Percentiles rank a stretch among this genome's conserved stretches.
phyloP scores from a whole-genome alignment of 116 monocot species.

The Phalaenopsis hybrid region DNA sequence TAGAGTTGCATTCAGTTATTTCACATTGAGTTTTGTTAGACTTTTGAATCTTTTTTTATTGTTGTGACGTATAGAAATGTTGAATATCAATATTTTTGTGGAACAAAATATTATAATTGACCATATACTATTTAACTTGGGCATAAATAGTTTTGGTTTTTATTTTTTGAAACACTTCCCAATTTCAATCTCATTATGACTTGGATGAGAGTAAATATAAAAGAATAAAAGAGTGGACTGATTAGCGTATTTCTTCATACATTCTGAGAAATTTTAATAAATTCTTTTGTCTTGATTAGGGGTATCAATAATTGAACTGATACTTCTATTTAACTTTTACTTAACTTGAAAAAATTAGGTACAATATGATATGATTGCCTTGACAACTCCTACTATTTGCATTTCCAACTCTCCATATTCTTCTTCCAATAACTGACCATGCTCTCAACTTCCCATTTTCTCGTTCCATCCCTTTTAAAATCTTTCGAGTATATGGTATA shows the following conservation, averaged over 20 bases:
- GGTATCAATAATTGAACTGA: no score
- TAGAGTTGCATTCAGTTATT: no score
- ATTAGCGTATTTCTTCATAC: not conserved
- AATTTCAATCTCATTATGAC: no score
- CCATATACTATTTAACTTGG: not conserved
- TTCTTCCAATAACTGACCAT: no score
- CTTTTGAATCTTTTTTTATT: not conserved
- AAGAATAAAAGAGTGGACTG: not conserved
- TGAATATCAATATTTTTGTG: not conserved
- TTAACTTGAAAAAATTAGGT: no score
- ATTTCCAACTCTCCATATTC: no score
- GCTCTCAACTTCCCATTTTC: no score
- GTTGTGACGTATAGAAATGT: not conserved
- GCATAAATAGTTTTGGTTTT: not conserved
- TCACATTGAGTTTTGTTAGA: not conserved
- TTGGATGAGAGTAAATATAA: not conserved
- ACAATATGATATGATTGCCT: no score
- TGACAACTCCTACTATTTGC: not conserved
- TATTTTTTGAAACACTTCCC: not conserved
- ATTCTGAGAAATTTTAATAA: not conserved
- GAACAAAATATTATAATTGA: not conserved
- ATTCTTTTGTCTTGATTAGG: not conserved
- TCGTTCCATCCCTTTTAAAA: no score
- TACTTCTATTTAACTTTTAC: no score
- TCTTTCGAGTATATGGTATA: no score